phyloP scores from a whole-genome alignment of 148 eudicot species.

The Persicaria tinctoria region DNA sequence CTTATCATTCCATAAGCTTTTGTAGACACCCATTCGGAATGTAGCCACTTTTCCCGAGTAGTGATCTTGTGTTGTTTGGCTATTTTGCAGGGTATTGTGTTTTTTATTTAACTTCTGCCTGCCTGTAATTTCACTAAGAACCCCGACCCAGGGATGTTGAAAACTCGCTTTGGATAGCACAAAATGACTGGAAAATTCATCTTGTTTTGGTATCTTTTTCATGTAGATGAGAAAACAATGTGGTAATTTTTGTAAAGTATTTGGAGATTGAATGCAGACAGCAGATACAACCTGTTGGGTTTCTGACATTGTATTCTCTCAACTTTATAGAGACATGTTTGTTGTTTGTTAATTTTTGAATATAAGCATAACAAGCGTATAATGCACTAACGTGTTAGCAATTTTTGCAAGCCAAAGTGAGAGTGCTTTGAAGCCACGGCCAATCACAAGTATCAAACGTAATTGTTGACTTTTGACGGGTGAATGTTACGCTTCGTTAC shows the following conservation, averaged over 20 bases:
- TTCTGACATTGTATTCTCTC: neutral
- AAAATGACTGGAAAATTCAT: neutral
- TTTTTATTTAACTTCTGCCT: conserved; percentile 5
- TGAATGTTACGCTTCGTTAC: too few relatives aligned
- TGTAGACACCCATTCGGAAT: neutral
- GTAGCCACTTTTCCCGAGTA: neutral
- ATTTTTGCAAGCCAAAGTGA: neutral
- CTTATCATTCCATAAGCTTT: neutral
- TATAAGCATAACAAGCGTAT: too few relatives aligned
- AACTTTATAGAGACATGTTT: neutral
- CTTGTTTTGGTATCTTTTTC: neutral
- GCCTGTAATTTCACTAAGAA: neutral
- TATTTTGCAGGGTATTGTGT: conserved; percentile 1
- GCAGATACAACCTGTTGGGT: neutral
- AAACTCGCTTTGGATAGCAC: conserved; percentile 2
- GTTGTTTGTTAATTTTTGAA: too few relatives aligned
- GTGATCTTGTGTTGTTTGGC: neutral
- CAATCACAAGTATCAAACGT: too few relatives aligned
- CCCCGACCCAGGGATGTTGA: neutral
- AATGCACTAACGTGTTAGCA: too few relatives aligned
- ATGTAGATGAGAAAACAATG: neutral
- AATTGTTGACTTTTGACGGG: too few relatives aligned
- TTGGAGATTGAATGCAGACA: neutral
- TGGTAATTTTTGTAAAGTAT: neutral
- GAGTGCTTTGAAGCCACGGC: neutral